These are phyloP conservation scores for Eutypella sp. DNA, from an alignment of 2,329 filamentous ascomycete species.

Conservation along the genomic window DNA sequence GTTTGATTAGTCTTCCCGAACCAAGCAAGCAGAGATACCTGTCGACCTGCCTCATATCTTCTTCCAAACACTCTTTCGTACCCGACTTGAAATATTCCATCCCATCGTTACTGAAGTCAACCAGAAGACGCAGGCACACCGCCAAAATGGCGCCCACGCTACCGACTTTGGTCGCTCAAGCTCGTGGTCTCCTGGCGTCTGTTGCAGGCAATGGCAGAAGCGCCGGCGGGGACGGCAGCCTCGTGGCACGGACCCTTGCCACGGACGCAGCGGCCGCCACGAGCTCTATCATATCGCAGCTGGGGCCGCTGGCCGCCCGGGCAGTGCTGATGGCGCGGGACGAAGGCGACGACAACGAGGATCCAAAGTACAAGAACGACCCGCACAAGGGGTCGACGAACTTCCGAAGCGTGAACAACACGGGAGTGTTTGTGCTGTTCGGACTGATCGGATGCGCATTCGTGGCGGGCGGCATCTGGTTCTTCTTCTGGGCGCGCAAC, in stretches of 20 bases:
- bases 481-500: slow-evolving; percentile 98
- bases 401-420: slow-evolving; percentile 56
- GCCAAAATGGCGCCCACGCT: slow-evolving; percentile 27
- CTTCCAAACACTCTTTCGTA: no score
- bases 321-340: slow-evolving; percentile 39
- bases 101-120: background rate
- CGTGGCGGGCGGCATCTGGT: slow-evolving; percentile 78
- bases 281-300: slow-evolving; percentile 20
- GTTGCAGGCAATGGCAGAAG: no score
- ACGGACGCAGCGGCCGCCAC: slow-evolving; percentile 13
- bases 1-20: no score
- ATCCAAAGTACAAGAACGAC: slow-evolving; percentile 30
- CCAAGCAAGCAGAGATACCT: no score
- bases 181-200: slow-evolving; percentile 23
- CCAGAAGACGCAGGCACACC: slow-evolving; percentile 1
- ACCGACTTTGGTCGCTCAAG: slow-evolving; percentile 24
- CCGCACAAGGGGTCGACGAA: slow-evolving; percentile 45
- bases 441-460: slow-evolving; percentile 75
- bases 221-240: slow-evolving; percentile 10
- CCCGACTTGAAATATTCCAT: no score
- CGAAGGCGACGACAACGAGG: slow-evolving; percentile 19
- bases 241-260: no score
- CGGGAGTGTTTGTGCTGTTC: slow-evolving; percentile 78
- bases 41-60: no score
- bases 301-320: slow-evolving; percentile 39